phyloP scores from a whole-genome alignment of 106 monocot species.

The Dactylorhiza incarnata region DNA sequence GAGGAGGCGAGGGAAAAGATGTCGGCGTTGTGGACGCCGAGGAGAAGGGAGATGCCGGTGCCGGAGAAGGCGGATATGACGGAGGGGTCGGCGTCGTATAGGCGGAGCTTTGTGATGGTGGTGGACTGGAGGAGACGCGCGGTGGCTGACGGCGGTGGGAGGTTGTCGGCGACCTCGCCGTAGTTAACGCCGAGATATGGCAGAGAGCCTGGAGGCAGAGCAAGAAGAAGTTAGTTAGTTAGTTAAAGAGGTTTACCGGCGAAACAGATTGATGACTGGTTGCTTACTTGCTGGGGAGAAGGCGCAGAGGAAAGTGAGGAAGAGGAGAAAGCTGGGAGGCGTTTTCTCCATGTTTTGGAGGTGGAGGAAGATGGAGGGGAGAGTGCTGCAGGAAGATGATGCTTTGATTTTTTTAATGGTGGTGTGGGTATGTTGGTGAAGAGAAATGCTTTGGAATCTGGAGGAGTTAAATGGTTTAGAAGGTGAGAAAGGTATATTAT shows the following conservation, averaged over 20 bases:
- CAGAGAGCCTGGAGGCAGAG: conserved; percentile 26
- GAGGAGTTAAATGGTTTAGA: no score
- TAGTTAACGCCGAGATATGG: conserved; percentile 68
- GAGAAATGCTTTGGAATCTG: no score
- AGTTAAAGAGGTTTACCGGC: not conserved
- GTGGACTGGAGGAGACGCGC: conserved; percentile 47
- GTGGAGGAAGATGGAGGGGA: not conserved
- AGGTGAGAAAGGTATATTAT: no score
- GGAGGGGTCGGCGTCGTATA: conserved; percentile 41
- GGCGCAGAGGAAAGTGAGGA: not conserved
- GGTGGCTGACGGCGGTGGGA: conserved; percentile 44
- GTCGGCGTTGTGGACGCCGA: conserved; percentile 54
- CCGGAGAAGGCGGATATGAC: conserved; percentile 40
- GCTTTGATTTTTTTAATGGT: no score
- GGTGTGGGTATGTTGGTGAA: no score
- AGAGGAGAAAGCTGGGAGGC: not conserved
- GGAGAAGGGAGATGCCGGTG: conserved; percentile 48
- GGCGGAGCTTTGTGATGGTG: not conserved
- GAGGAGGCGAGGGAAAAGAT: conserved; percentile 44
- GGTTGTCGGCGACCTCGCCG: conserved; percentile 67
- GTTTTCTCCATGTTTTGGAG: not conserved
- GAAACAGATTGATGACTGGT: not conserved
- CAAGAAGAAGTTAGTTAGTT: not conserved
- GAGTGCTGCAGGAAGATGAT: not conserved
- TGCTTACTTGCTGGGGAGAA: not conserved